A percentile compares a stretch with the other conserved stretches of the same genome.
These are phyloP conservation scores for Pyrenophora teres DNA, from an alignment of 2,329 filamentous ascomycete genomes.

Conservation along the genomic window DNA sequence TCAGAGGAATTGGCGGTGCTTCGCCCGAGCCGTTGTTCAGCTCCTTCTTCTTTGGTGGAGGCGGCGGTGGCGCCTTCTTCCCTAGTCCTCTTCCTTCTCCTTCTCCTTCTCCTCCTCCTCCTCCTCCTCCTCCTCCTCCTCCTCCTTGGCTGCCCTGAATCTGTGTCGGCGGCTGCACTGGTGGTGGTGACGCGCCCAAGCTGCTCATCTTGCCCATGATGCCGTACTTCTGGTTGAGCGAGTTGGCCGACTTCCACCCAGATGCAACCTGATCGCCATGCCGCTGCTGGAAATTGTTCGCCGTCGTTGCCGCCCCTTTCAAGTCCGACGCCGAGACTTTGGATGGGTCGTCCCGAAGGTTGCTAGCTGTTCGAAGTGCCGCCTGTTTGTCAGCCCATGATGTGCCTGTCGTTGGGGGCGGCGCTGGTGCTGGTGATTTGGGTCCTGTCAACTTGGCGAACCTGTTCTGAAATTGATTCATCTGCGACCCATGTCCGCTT, in stretches of 20 bases:
- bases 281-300: conserved; percentile 71
- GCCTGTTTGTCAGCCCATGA: conserved; percentile 67
- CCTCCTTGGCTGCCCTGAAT: conserved; percentile 27
- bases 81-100: conserved; percentile 40
- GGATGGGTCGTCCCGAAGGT: conserved; percentile 64
- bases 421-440: conserved; percentile 34
- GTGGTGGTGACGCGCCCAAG: conserved; percentile 37
- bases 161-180: conserved; percentile 31
- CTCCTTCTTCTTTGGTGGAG: conserved; percentile 60
- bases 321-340: conserved; percentile 65
- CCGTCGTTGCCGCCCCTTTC: conserved; percentile 62
- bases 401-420: conserved; percentile 55
- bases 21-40: conserved; percentile 47
- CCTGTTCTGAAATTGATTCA: conserved; percentile 70
- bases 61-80: conserved; percentile 63
- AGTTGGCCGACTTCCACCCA: conserved; percentile 62
- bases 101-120: conserved; percentile 31
- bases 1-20: conserved; percentile 62
- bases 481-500: conserved; percentile 48
- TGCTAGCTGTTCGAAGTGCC: conserved; percentile 64
- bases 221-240: conserved; percentile 66
- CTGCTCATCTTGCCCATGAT: conserved; percentile 56
- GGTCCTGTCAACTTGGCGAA: conserved; percentile 56
- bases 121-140: no score
- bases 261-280: conserved; percentile 70